Evolutionary conservation across 352 stramenopile genomes (phyloP).

Genomic region (Pythium aphanidermatum): DNA sequence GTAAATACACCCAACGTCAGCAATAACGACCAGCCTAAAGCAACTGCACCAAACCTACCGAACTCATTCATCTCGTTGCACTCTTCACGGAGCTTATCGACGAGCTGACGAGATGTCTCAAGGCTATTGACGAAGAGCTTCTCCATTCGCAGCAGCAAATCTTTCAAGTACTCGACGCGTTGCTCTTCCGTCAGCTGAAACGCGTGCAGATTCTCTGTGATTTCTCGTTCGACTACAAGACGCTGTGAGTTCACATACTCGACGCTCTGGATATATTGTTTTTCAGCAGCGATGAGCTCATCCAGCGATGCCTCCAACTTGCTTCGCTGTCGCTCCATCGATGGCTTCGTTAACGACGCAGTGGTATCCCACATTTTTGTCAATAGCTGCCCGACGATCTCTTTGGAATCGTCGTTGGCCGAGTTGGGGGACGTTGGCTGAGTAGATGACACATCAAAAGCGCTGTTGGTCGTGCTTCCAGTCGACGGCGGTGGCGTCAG

Average conservation of each 20-base stretch:
- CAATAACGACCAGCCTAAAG: too few relatives aligned
- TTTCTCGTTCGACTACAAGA: constrained; percentile 56
- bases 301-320: constrained; percentile 58
- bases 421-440: too few relatives aligned
- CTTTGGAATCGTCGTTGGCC: constrained; percentile 44
- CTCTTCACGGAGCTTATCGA: constrained; percentile 46
- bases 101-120: constrained; percentile 31
- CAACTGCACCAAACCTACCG: constrained; percentile 37
- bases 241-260: constrained; percentile 66
- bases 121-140: constrained; percentile 47
- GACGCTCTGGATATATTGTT: constrained; percentile 57
- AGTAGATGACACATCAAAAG: too few relatives aligned
- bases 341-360: constrained; percentile 56
- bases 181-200: constrained; percentile 85
- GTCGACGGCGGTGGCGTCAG: background rate
- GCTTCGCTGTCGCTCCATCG: constrained; percentile 53
- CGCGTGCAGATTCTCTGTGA: constrained; percentile 68
- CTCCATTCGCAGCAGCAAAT: constrained; percentile 64
- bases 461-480: too few relatives aligned
- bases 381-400: constrained; percentile 66
- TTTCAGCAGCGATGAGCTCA: constrained; percentile 62
- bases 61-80: constrained; percentile 56
- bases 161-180: constrained; percentile 71
- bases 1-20: too few relatives aligned
- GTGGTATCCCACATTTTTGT: constrained; percentile 82